Evolutionary conservation across 192 early-diverging fungal genomes (phyloP).

Genomic region (Coemansia sp.): DNA sequence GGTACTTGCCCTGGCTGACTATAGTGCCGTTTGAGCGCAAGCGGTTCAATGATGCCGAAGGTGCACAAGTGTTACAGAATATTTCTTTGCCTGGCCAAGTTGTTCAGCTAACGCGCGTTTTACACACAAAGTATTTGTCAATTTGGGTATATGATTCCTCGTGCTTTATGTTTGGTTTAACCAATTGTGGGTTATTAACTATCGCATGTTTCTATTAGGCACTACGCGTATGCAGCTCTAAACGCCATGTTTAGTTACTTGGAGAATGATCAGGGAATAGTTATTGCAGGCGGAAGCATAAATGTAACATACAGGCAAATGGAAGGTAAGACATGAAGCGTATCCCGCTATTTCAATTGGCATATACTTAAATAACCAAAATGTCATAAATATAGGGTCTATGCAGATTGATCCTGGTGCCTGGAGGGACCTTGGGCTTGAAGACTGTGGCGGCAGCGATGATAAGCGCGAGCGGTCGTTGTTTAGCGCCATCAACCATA

Average conservation of each 20-base stretch:
- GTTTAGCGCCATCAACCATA: constrained; percentile 39
- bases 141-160: not conserved
- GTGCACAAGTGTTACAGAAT: constrained; percentile 19
- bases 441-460: not conserved
- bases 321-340: constrained; percentile 15
- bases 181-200: not conserved
- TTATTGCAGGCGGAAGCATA: constrained; percentile 23
- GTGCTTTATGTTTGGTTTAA: not conserved
- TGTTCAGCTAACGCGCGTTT: constrained; percentile 17
- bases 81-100: constrained; percentile 23
- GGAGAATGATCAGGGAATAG: constrained; percentile 10
- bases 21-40: constrained; percentile 29
- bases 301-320: constrained; percentile 37
- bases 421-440: constrained; percentile 39
- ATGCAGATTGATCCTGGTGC: constrained; percentile 54
- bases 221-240: constrained; percentile 47
- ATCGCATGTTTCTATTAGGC: constrained; percentile 10
- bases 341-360: not conserved
- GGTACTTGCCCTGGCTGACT: constrained; percentile 46
- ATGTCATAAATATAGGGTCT: constrained; percentile 17
- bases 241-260: constrained; percentile 40
- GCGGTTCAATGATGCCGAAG: constrained; percentile 31
- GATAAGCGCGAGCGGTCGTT: constrained; percentile 17
- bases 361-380: not conserved
- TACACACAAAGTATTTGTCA: constrained; percentile 32